These are phyloP conservation scores for Sphagnum tenellum DNA, from an alignment of 225 moss, liverwort and hornwort species.

Conservation along the genomic window DNA sequence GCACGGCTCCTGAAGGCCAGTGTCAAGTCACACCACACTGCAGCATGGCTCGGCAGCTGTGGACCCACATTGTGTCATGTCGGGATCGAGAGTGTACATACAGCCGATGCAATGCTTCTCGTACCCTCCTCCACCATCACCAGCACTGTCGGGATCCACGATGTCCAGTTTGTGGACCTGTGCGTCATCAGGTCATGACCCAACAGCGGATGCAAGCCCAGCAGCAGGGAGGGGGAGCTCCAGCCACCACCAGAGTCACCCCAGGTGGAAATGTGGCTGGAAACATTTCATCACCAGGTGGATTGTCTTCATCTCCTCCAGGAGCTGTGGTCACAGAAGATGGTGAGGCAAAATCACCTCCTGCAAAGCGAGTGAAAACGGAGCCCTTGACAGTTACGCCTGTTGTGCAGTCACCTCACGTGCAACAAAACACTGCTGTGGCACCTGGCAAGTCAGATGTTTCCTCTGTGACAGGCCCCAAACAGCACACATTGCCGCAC, in stretches of 20 bases:
- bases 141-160: slow-evolving; percentile 72
- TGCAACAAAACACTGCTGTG: slow-evolving; percentile 12
- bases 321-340: slow-evolving; percentile 23
- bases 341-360: slow-evolving; percentile 31
- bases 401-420: slow-evolving; percentile 14
- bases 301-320: slow-evolving; percentile 35
- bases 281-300: slow-evolving; percentile 31
- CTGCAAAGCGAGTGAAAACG: slow-evolving; percentile 65
- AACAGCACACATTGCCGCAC: slow-evolving; percentile 20
- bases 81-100: slow-evolving; percentile 83
- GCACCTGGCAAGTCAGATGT: slow-evolving; percentile 21
- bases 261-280: slow-evolving; percentile 1
- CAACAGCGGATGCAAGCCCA: slow-evolving; percentile 60
- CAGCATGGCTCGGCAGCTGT: slow-evolving; percentile 89
- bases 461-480: slow-evolving; percentile 10
- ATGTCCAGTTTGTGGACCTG: slow-evolving; percentile 98
- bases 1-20: slow-evolving; percentile 68
- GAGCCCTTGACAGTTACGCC: slow-evolving; percentile 33
- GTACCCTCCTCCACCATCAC: slow-evolving; percentile 85
- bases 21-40: slow-evolving; percentile 87
- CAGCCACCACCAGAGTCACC: slow-evolving; percentile 23
- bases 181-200: slow-evolving; percentile 69
- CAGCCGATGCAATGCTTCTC: slow-evolving; percentile 84
- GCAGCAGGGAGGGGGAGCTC: slow-evolving; percentile 29
- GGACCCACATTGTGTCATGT: slow-evolving; percentile 75